A percentile compares a stretch with the other conserved stretches of the same genome.
phyloP scores from a whole-genome alignment of 1,284 basidiomycete species.

The Lentinula novae-zelandiae region DNA sequence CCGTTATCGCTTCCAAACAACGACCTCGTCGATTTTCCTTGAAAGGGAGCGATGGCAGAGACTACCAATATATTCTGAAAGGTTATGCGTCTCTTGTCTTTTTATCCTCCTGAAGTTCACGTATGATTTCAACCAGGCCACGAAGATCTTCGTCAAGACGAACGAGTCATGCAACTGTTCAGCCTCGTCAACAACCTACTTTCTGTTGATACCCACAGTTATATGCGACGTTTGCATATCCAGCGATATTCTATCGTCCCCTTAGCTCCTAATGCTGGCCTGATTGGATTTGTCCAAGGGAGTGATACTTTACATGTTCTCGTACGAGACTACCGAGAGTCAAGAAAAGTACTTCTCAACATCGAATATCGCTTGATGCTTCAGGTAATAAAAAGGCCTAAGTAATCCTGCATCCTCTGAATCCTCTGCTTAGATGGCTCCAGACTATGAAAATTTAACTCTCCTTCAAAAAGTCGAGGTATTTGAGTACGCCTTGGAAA shows the following conservation, averaged over 20 bases:
- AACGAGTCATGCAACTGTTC: conserved; percentile 99
- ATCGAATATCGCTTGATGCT: conserved; percentile 99
- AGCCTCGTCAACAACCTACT: conserved; percentile 96
- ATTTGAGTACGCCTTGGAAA: conserved; percentile 98
- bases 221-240: conserved; percentile 95
- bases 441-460: conserved; percentile 95
- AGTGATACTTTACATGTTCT: conserved; percentile 98
- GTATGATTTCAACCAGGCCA: conserved; percentile 56
- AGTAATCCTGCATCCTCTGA: neutral
- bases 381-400: conserved; percentile 49
- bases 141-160: conserved; percentile 98
- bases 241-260: conserved; percentile 94
- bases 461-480: conserved; percentile 98
- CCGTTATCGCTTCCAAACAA: conserved; percentile 98
- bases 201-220: conserved; percentile 90
- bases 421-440: conserved; percentile 78
- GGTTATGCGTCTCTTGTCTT: conserved; percentile 41
- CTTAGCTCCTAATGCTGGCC: conserved; percentile 92
- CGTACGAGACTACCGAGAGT: conserved; percentile 93
- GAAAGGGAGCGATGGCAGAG: conserved; percentile 89
- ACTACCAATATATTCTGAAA: conserved; percentile 94
- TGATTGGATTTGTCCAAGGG: conserved; percentile 95
- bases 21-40: conserved; percentile 88
- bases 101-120: neutral
- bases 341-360: conserved; percentile 93